A percentile compares a stretch with the other conserved stretches of the same genome.
Evolutionary conservation across 495 filamentous ascomycete genomes (phyloP).

Genomic region (Xylaria intraflava): DNA sequence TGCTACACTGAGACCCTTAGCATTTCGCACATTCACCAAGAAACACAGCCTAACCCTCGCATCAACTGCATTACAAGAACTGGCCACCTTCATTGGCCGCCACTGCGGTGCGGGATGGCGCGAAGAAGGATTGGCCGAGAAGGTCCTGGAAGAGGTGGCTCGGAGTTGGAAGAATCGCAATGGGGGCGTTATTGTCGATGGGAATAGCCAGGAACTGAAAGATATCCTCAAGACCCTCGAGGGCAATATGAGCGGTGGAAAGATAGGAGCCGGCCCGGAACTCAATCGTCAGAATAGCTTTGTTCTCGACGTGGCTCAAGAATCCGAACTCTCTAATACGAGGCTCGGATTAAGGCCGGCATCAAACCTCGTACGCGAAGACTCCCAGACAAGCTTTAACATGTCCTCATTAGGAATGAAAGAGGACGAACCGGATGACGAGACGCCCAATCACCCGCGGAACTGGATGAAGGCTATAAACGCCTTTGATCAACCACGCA

Average conservation of each 20-base stretch:
- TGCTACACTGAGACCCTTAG: slow-evolving; percentile 78
- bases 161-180: slow-evolving; percentile 79
- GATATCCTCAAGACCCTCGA: slow-evolving; percentile 75
- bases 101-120: slow-evolving; percentile 95
- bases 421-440: slow-evolving; percentile 55
- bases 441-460: slow-evolving; percentile 54
- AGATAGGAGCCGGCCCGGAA: slow-evolving; percentile 44
- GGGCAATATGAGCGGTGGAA: slow-evolving; percentile 75
- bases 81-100: slow-evolving; percentile 83
- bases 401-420: slow-evolving; percentile 54
- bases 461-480: slow-evolving; percentile 71
- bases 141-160: slow-evolving; percentile 84
- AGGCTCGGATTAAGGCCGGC: slow-evolving; percentile 38
- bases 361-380: slow-evolving; percentile 39
- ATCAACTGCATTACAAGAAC: slow-evolving; percentile 71
- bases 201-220: slow-evolving; percentile 66
- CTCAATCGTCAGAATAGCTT: slow-evolving; percentile 58
- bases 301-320: slow-evolving; percentile 31
- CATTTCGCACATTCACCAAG: slow-evolving; percentile 94
- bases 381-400: slow-evolving; percentile 58
- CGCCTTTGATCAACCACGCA: slow-evolving; percentile 80
- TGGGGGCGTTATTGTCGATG: slow-evolving; percentile 84
- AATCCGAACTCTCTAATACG: slow-evolving; percentile 34
- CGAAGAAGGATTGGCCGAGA: slow-evolving; percentile 88
- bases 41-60: slow-evolving; percentile 95